A percentile compares a stretch with the other conserved stretches of the same genome.
phyloP scores from a whole-genome alignment of 2,329 filamentous ascomycete species.

The Xylaria arbuscula region DNA sequence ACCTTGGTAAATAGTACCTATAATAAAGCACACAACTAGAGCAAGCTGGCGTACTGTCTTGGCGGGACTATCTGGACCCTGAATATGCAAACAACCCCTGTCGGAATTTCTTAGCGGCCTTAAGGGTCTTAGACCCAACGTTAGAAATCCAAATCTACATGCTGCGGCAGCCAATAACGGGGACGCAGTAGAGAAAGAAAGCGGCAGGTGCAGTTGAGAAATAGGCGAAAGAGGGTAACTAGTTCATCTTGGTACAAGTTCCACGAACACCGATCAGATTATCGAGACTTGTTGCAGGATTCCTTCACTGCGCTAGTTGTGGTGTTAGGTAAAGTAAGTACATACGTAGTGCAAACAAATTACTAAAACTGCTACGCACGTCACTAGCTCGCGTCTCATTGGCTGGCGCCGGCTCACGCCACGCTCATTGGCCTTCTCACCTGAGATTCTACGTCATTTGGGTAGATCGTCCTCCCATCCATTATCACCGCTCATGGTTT shows the following conservation, averaged over 20 bases:
- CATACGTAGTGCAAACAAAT: not conserved
- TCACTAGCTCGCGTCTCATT: conserved; percentile 42
- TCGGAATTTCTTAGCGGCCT: conserved; percentile 3
- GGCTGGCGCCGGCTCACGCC: conserved; percentile 15
- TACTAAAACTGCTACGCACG: conserved; percentile 20
- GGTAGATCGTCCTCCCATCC: conserved; percentile 39
- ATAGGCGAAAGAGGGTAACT: not conserved
- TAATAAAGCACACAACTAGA: not conserved
- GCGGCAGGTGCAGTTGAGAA: not conserved
- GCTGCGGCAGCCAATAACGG: not conserved
- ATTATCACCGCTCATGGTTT: not conserved
- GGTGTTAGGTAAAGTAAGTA: not conserved
- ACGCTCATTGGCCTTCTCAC: conserved; percentile 39
- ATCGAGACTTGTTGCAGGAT: not conserved
- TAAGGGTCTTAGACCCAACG: not conserved
- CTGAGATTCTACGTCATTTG: conserved; percentile 45
- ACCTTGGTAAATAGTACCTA: not conserved
- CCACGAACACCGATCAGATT: not conserved
- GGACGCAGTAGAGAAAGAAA: not conserved
- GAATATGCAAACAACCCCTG: conserved; percentile 27
- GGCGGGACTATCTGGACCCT: conserved; percentile 21
- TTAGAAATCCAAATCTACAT: not conserved
- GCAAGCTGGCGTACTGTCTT: not conserved
- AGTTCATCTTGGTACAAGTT: not conserved
- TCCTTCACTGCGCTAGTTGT: not conserved